Evolutionary conservation across 257 asterid genomes (phyloP).

Genomic region (Solanum pimpinellifolium): DNA sequence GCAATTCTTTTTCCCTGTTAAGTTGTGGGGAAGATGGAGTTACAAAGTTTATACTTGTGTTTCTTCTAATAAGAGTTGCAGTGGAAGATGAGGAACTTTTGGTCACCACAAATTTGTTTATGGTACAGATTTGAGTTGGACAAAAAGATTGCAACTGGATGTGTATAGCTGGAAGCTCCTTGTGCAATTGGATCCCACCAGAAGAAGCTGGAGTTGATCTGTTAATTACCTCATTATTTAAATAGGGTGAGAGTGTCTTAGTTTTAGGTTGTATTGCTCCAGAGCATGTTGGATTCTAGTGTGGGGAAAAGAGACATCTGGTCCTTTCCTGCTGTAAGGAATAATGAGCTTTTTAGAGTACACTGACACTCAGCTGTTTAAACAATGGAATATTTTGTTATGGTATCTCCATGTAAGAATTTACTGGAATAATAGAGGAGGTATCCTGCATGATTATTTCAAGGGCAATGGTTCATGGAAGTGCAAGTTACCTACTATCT

Average conservation of each 20-base stretch:
- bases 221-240: not conserved
- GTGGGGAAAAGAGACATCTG: not conserved
- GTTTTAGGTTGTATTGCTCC: not conserved
- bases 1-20: not conserved
- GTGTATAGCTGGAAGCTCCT: conserved; percentile 1
- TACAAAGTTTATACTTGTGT: not conserved
- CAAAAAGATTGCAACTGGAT: conserved; percentile 19
- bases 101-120: conserved; percentile 15
- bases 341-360: not conserved
- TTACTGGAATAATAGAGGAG: conserved; percentile 3
- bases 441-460: not conserved
- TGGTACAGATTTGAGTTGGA: conserved; percentile 22
- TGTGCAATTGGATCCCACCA: conserved; percentile 1
- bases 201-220: conserved; percentile 1
- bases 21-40: not conserved
- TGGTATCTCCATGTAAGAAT: conserved; percentile 9
- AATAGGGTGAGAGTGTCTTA: not conserved
- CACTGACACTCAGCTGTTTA: not conserved
- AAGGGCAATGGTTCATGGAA: not conserved
- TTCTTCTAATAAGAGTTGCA: conserved; percentile 6
- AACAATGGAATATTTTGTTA: not conserved
- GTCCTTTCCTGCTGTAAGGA: conserved; percentile 12
- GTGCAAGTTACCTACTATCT: not conserved
- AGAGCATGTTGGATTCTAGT: not conserved
- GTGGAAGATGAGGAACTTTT: conserved; percentile 3